Base-by-base conservation (phyloP, 164 flowering plant species). In the Buxus sempervirens region DNA sequence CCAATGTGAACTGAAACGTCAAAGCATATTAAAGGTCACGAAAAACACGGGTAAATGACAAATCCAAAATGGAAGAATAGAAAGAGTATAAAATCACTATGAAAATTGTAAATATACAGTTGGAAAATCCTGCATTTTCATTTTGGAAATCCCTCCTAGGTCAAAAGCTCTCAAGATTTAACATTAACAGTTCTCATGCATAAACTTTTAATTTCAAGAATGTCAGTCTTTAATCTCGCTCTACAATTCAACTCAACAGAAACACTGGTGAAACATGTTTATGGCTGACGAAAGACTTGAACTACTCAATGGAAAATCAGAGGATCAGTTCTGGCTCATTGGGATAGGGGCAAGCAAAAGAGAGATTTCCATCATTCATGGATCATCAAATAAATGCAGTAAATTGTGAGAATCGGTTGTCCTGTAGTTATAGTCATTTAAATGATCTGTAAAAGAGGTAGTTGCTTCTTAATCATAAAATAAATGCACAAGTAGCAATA, bases 1-100 rank as follows among this genome's bases (percentile, higher is more conserved):
- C 90, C 77, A 85, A 76, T 3, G 93, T 86, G 77, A 88, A 85
- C 90, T 88, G 87, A 45, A 67, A 72, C 78, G 12, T 54, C 25
- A 8, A 63, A 66, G 1, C 36, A 74, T 12, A 42, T 8, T 26
- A 69, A 1, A 27, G 12, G 60, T 69, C 9, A 63, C 24, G 55
- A 7, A 45, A 45, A 10, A 15, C 5, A 45, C 51, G 1, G 51
- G 16, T 10, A 45, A 45, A 45, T 15, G 13, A 45, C 51, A 15
- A 10, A 45, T 45, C 51, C 14, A 45, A n/a, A 15, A 45, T 45
- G 51, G 51, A 45, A 45, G 16, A 15, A 45, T 45, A 15, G 51
- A 15, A 45, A 15, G 51, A 45, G 12, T 15, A 45, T 15, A 10
- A 45, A 45, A 15, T 45, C 51, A 6, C 51, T 4, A 45, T 15